A percentile compares a stretch with the other conserved stretches of the same genome.
These are phyloP conservation scores for Fonsecaea monophora DNA, from an alignment of 2,329 filamentous ascomycete genomes.

Conservation along the genomic window DNA sequence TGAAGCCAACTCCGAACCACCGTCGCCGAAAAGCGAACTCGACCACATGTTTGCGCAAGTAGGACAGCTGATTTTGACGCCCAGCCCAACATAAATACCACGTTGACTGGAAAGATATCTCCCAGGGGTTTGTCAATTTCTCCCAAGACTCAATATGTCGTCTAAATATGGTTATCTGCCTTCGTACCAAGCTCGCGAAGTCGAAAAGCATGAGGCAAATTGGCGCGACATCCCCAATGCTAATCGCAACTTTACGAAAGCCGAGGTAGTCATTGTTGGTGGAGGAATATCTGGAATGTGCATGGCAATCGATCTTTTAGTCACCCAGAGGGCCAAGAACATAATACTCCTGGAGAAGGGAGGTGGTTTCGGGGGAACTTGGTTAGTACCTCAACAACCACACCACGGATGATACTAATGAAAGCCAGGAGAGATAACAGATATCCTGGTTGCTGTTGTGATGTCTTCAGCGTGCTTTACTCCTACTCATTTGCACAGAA, in stretches of 20 bases:
- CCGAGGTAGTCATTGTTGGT: conserved; percentile 64
- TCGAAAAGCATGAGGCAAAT: neutral
- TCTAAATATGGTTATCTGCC: conserved; percentile 19
- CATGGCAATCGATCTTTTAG: conserved; percentile 59
- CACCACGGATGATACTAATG: neutral
- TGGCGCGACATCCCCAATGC: conserved; percentile 4
- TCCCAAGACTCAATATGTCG: conserved; percentile 11
- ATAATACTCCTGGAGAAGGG: conserved; percentile 65
- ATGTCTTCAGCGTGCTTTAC: conserved; percentile 62
- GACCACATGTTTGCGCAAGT: neutral
- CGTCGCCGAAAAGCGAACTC: neutral
- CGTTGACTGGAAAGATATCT: neutral
- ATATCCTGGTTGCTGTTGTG: conserved; percentile 60
- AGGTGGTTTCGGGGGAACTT: conserved; percentile 53
- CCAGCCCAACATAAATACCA: neutral
- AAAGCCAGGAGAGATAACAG: conserved; percentile 31
- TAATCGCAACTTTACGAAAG: conserved; percentile 32
- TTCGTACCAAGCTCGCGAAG: conserved; percentile 5
- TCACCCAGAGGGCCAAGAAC: conserved; percentile 57
- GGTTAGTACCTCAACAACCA: conserved; percentile 14
- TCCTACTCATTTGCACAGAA: conserved; percentile 68
- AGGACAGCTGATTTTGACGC: neutral
- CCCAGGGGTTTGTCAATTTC: neutral
- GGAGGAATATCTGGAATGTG: conserved; percentile 58
- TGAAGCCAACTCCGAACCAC: neutral